These are phyloP conservation scores for Capsella bursapastoris DNA, from an alignment of 345 rosid species.

Conservation along the genomic window DNA sequence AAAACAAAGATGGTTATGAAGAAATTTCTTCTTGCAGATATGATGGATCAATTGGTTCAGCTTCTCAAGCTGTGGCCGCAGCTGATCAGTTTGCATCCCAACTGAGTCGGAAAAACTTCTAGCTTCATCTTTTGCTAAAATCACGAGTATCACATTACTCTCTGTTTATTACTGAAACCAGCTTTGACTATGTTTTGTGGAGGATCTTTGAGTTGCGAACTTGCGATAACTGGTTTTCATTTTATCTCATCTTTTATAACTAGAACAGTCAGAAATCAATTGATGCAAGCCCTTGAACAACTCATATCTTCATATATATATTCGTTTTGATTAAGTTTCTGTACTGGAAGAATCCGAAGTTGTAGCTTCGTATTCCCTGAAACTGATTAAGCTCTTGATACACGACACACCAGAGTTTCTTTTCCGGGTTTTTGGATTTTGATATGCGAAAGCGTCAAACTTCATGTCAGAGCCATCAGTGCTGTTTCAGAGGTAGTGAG, in stretches of 20 bases:
- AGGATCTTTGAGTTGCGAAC: background rate
- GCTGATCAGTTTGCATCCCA: slow-evolving; percentile 68
- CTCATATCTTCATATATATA: background rate
- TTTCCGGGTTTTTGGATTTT: background rate
- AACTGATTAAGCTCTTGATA: slow-evolving; percentile 17
- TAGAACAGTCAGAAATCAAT: background rate
- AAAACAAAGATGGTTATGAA: background rate
- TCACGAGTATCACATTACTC: background rate
- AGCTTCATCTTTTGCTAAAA: slow-evolving; percentile 12
- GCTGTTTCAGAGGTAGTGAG: slow-evolving; percentile 43
- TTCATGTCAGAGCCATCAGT: slow-evolving; percentile 34
- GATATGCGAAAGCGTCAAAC: background rate
- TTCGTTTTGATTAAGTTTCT: background rate
- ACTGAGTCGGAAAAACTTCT: slow-evolving; percentile 50
- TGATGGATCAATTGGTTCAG: slow-evolving; percentile 77
- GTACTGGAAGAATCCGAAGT: background rate
- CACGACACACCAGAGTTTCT: background rate
- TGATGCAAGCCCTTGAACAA: slow-evolving; percentile 4
- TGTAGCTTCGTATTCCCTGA: slow-evolving; percentile 9
- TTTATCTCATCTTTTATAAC: background rate
- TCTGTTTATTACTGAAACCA: background rate
- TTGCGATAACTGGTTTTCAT: background rate
- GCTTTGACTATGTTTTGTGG: background rate
- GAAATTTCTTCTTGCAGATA: slow-evolving; percentile 52
- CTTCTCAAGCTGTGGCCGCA: slow-evolving; percentile 72